A percentile compares a stretch with the other conserved stretches of the same genome.
Evolutionary conservation across 164 flowering plant species (phyloP).

Genomic region (Euptelea pleiosperma): DNA sequence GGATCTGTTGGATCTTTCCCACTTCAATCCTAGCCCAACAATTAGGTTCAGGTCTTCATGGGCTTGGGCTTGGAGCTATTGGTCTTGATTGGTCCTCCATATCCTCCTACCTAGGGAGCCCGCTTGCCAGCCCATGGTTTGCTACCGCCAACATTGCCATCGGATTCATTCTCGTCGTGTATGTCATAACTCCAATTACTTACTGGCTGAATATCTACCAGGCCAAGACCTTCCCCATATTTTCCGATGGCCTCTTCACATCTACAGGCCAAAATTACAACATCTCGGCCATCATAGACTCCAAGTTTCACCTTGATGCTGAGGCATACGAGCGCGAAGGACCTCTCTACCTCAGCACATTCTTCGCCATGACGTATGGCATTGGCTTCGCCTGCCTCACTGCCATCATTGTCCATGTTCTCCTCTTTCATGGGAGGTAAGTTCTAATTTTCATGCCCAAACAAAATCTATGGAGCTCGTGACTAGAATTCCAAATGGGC

Average conservation of each 20-base stretch:
- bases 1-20: slow-evolving; percentile 65
- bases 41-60: slow-evolving; percentile 58
- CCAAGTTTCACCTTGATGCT: slow-evolving; percentile 45
- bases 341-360: slow-evolving; percentile 47
- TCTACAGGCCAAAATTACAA: slow-evolving; percentile 47
- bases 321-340: slow-evolving; percentile 48
- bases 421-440: slow-evolving; percentile 68
- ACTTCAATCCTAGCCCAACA: slow-evolving; percentile 61
- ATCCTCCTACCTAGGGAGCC: slow-evolving; percentile 56
- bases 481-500: too few relatives aligned
- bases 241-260: slow-evolving; percentile 51
- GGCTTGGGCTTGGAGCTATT: slow-evolving; percentile 59
- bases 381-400: slow-evolving; percentile 55
- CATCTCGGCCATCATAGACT: slow-evolving; percentile 41
- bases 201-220: slow-evolving; percentile 52
- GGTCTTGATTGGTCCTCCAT: slow-evolving; percentile 63
- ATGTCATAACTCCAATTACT: slow-evolving; percentile 43
- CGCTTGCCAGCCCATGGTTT: slow-evolving; percentile 67
- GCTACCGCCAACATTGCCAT: slow-evolving; percentile 53
- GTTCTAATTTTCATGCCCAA: not conserved
- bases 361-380: slow-evolving; percentile 60
- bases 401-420: slow-evolving; percentile 28
- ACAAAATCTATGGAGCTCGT: too few relatives aligned
- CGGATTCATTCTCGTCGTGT: slow-evolving; percentile 45
- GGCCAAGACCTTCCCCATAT: slow-evolving; percentile 59